phyloP scores from a whole-genome alignment of 257 asterid genomes.

The Cynanchum wilfordii region DNA sequence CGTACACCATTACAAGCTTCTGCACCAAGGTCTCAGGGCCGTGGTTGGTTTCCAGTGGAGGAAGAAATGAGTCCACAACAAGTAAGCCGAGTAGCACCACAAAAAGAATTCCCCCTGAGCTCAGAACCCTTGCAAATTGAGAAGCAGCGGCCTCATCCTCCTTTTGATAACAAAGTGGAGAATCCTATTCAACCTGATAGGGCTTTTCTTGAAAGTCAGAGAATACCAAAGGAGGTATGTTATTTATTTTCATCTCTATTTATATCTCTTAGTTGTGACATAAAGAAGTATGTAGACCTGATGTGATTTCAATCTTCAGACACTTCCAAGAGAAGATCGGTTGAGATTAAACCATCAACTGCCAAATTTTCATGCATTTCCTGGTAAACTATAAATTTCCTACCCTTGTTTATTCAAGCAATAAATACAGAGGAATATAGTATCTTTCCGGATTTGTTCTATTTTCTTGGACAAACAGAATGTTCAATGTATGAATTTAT shows the following conservation, averaged over 20 bases:
- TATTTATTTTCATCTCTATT: conserved; percentile 6
- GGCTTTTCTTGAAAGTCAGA: conserved; percentile 55
- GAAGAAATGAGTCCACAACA: conserved; percentile 72
- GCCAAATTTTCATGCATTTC: conserved; percentile 48
- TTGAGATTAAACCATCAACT: conserved; percentile 54
- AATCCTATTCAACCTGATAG: conserved; percentile 54
- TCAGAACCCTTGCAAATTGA: conserved; percentile 59
- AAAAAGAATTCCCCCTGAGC: conserved; percentile 50
- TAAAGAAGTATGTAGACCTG: conserved; percentile 3
- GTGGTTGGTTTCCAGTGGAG: conserved; percentile 78
- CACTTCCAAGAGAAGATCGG: conserved; percentile 63
- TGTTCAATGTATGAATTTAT: background rate
- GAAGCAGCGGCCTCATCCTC: conserved; percentile 49
- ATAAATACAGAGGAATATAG: background rate
- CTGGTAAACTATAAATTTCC: conserved; percentile 38
- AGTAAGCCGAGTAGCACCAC: conserved; percentile 43
- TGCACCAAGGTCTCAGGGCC: conserved; percentile 62
- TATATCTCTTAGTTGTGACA: conserved; percentile 7
- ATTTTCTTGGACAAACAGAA: background rate
- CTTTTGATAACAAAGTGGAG: conserved; percentile 67
- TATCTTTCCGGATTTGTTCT: background rate
- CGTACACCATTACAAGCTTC: conserved; percentile 58
- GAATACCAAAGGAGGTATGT: conserved; percentile 69
- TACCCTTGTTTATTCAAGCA: background rate
- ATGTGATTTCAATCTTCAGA: conserved; percentile 38